A percentile compares a stretch with the other conserved stretches of the same genome.
These are phyloP conservation scores for Talaromyces amestolkiae DNA, from an alignment of 2,329 filamentous ascomycete species.

Conservation along the genomic window DNA sequence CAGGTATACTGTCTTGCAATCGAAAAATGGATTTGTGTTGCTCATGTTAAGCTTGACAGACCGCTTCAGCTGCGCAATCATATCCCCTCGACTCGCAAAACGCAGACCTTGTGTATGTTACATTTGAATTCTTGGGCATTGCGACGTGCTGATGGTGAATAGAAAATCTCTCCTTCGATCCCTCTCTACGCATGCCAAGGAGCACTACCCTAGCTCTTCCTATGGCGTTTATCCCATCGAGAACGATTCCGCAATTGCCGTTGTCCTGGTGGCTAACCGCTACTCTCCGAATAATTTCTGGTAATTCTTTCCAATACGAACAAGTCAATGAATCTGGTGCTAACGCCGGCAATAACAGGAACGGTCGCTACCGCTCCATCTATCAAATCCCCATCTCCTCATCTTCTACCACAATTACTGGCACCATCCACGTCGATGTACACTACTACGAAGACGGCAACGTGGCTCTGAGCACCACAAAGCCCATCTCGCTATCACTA, in stretches of 20 bases:
- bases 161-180: conserved; percentile 77
- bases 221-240: conserved; percentile 80
- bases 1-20: conserved; percentile 53
- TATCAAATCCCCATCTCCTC: conserved; percentile 76
- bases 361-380: conserved; percentile 89
- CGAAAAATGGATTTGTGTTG: background rate
- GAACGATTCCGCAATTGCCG: conserved; percentile 70
- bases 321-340: background rate
- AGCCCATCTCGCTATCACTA: conserved; percentile 64
- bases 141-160: background rate
- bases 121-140: background rate
- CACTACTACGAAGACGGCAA: conserved; percentile 99
- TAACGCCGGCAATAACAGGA: conserved; percentile 54
- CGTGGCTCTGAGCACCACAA: conserved; percentile 86
- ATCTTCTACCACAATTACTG: conserved; percentile 60
- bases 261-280: conserved; percentile 89
- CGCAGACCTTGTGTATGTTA: conserved; percentile 71
- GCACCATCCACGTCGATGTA: conserved; percentile 86
- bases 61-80: conserved; percentile 78
- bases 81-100: conserved; percentile 74
- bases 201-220: conserved; percentile 82
- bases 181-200: conserved; percentile 70
- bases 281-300: conserved; percentile 98
- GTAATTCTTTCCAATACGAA: conserved; percentile 45
- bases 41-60: conserved; percentile 49